phyloP scores from a whole-genome alignment of 306 rosid species.

The Begonia peltatifolia region DNA sequence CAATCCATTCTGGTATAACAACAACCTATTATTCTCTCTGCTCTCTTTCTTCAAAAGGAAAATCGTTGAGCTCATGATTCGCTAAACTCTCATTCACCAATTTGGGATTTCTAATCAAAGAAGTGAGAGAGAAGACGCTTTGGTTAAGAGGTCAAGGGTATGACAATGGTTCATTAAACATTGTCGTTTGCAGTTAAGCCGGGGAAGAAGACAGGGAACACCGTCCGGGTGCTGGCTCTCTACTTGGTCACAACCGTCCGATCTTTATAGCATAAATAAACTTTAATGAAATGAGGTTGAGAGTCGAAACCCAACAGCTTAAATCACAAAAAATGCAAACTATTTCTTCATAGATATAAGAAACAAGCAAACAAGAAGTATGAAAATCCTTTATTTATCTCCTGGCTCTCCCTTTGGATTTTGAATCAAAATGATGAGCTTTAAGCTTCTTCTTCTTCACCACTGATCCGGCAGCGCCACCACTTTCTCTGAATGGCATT shows the following conservation, averaged over 20 bases:
- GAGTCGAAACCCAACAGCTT: too few relatives aligned
- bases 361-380: background rate
- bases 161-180: background rate
- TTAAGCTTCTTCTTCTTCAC: constrained; percentile 72
- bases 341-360: background rate
- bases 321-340: too few relatives aligned
- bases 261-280: background rate
- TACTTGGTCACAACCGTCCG: background rate
- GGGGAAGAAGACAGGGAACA: background rate
- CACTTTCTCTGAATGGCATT: constrained; percentile 69
- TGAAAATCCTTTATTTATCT: constrained; percentile 18
- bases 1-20: constrained; percentile 33
- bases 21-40: constrained; percentile 5
- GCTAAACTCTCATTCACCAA: background rate
- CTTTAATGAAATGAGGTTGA: background rate
- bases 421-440: constrained; percentile 80
- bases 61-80: background rate
- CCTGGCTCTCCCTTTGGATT: constrained; percentile 46
- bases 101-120: background rate
- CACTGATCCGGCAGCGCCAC: constrained; percentile 17
- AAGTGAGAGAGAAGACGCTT: background rate
- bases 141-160: background rate
- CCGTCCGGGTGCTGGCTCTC: background rate
- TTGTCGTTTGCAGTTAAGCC: background rate
- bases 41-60: background rate